Evolutionary conservation across 176 grass and related monocot genomes (phyloP).

Genomic region (Carex pumila): DNA sequence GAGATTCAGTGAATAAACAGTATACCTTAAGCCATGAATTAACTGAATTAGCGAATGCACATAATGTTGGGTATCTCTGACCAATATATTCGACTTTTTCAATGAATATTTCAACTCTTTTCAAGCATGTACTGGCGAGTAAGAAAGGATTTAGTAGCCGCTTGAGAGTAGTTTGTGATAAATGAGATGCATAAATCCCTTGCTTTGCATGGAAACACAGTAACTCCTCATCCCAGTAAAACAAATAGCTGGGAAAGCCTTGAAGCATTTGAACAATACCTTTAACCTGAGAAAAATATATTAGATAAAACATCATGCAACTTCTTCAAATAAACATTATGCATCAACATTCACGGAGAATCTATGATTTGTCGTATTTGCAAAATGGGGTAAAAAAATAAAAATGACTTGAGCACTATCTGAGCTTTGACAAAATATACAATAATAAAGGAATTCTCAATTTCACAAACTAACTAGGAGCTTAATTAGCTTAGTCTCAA

Average conservation of each 20-base stretch:
- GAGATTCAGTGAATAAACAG: constrained; percentile 3
- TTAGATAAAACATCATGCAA: not conserved
- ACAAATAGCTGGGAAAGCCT: constrained; percentile 46
- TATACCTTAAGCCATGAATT: constrained; percentile 79
- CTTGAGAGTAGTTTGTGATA: constrained; percentile 53
- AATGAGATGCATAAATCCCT: constrained; percentile 42
- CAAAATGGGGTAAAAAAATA: not conserved
- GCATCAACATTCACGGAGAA: not conserved
- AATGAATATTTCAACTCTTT: constrained; percentile 73
- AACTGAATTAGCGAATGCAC: constrained; percentile 58
- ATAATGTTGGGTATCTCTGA: constrained; percentile 39
- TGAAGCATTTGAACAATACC: constrained; percentile 73
- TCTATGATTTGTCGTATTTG: not conserved
- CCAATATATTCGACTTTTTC: constrained; percentile 23
- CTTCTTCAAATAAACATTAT: not conserved
- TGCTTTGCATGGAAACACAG: constrained; percentile 36
- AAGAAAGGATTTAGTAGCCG: constrained; percentile 48
- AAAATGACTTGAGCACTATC: not conserved
- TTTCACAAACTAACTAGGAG: not conserved
- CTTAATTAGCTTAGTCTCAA: no score
- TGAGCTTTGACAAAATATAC: not conserved
- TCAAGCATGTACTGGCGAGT: constrained; percentile 63
- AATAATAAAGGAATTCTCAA: not conserved
- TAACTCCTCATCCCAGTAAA: constrained; percentile 47
- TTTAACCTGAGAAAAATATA: constrained; percentile 39